Evolutionary conservation across 1,284 basidiomycete species (phyloP), one percentile per base, ranked within the genome.

Genomic region (Ceratobasidium sp.): DNA sequence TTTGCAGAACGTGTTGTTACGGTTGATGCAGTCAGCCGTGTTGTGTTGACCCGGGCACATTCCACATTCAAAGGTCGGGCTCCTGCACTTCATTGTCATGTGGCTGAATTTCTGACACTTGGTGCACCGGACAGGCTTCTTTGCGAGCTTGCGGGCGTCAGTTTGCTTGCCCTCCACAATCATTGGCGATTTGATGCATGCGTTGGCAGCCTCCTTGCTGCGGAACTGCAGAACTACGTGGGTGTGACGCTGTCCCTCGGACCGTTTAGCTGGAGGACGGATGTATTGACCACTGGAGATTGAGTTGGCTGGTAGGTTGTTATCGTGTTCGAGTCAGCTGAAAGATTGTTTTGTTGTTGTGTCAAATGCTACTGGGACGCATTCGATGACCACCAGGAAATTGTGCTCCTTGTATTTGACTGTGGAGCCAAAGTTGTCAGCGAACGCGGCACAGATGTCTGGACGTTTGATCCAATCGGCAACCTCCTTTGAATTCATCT

Each of bases 11-110:
- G 13, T 9, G n/a, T 68, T 68, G 16, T n/a, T 2, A 0, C 49
- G 48, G 24, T 58, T 37, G 24, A 48, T 7, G 66, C 66, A 71
- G 27, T 43, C 41, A 1, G 58, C 46, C 24, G 51, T 71, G 14
- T 48, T n/a, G 54, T 71, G 66, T 31, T 71, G 34, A 0, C 53
- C 53, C 0, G 1, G 51, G 39, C 66, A 71, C 1, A 37, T 58
- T n/a, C 66, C 53, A 24, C 54, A 71, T 0, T 41, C 2, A 14
- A 43, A 41, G n/a, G 29, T 39, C 4, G 34, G 1, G 24, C 24
- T 22, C 41, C 56, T 71, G 65, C 82, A 83, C 9, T 79, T 76
- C 8, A 49, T 46, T 0, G 79, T 80, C 1, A 79, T 65, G 41
- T 71, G 66, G 11, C 66, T 53, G 24, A 29, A 46, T 14, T 46